A percentile compares a stretch with the other conserved stretches of the same genome.
phyloP scores from a whole-genome alignment of 208 protist species.

The Vickermania spadyakhi region DNA sequence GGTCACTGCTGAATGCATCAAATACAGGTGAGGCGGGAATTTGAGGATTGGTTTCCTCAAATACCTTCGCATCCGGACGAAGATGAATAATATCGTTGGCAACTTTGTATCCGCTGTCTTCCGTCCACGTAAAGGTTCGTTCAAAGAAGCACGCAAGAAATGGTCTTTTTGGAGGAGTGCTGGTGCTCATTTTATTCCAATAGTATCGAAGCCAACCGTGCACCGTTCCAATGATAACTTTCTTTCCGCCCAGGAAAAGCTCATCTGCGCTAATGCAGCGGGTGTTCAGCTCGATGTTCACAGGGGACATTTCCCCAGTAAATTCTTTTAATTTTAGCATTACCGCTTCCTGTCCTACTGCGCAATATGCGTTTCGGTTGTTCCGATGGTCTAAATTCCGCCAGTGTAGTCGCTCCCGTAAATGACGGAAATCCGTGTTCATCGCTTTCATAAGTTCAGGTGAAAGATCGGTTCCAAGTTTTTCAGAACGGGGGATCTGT shows the following conservation, averaged over 20 bases:
- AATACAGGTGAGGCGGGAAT: conserved; percentile 43
- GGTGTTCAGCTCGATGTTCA: too few relatives aligned
- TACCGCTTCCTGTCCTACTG: neutral
- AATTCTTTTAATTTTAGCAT: conserved; percentile 1
- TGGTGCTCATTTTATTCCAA: conserved; percentile 22
- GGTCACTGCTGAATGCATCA: conserved; percentile 39
- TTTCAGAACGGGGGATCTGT: neutral
- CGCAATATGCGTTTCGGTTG: neutral
- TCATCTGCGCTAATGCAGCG: too few relatives aligned
- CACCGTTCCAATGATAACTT: conserved; percentile 59
- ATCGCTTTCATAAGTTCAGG: neutral
- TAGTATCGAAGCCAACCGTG: conserved; percentile 64
- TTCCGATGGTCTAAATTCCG: neutral
- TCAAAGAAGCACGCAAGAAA: conserved; percentile 70
- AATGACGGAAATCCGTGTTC: neutral
- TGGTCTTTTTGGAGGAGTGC: neutral
- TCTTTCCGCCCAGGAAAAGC: too few relatives aligned
- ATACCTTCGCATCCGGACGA: conserved; percentile 55
- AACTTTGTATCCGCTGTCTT: conserved; percentile 32
- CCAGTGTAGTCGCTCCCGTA: neutral
- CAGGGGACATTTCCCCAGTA: neutral
- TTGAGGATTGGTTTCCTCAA: conserved; percentile 43
- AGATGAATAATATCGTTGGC: conserved; percentile 79
- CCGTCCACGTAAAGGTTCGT: conserved; percentile 54
- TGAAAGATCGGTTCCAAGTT: neutral